Conservation (phyloP, 2,329 filamentous ascomycete species). For the Aspergillus luchuensis region DNA sequence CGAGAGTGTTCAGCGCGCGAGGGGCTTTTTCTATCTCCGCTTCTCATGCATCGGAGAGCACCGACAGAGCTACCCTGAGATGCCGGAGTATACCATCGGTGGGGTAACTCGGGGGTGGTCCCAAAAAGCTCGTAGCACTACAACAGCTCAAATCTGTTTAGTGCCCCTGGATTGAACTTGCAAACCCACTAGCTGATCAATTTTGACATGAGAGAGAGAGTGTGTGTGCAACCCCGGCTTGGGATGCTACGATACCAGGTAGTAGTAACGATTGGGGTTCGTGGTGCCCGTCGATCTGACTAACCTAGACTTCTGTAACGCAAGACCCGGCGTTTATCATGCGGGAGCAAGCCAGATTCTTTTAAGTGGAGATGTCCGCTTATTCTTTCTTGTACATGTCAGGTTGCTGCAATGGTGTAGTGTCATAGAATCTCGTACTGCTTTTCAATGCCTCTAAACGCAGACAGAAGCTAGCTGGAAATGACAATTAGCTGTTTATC, state of each 20-base stretch:
- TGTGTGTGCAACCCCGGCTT: not conserved
- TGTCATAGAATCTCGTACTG: not conserved
- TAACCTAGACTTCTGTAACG: not conserved
- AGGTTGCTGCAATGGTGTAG: too few relatives aligned
- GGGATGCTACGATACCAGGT: not conserved
- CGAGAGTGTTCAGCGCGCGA: not conserved
- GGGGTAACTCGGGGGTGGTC: conserved; percentile 11
- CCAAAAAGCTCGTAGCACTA: not conserved
- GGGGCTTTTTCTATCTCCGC: conserved; percentile 24
- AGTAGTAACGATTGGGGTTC: not conserved
- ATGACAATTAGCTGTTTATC: not conserved
- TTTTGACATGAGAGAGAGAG: not conserved
- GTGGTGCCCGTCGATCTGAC: not conserved
- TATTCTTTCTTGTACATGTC: too few relatives aligned
- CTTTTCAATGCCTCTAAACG: not conserved
- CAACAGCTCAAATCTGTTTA: not conserved
- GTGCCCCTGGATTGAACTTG: not conserved
- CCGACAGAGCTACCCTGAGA: conserved; percentile 29
- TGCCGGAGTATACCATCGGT: conserved; percentile 27
- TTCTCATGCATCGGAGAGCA: conserved; percentile 37
- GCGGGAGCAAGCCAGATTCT: not conserved
- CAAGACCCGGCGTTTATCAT: not conserved
- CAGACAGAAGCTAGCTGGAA: not conserved
- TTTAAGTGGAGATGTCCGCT: not conserved
- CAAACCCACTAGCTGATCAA: not conserved